phyloP scores from a whole-genome alignment of 2,329 filamentous ascomycete genomes.

The Trichoderma sp. region DNA sequence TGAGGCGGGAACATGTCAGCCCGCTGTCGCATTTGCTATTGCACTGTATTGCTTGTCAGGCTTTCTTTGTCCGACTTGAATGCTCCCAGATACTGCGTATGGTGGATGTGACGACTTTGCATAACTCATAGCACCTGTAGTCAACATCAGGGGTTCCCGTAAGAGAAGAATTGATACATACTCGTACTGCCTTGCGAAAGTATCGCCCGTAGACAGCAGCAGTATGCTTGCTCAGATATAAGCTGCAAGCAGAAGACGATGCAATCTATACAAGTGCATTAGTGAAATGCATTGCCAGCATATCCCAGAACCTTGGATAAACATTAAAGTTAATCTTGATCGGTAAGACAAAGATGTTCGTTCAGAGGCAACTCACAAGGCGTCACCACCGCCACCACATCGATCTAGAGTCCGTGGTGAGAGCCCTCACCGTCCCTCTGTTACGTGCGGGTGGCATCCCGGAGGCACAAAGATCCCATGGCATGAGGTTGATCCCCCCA shows the following conservation, averaged over 20 bases:
- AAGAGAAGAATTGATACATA: not conserved
- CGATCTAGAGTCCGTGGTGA: too few species aligned
- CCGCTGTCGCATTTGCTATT: constrained; percentile 12
- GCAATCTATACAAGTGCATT: not conserved
- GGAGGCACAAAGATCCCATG: not conserved
- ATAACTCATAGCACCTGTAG: not conserved
- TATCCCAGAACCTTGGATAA: not conserved
- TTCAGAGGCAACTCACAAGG: too few species aligned
- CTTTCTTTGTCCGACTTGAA: too few species aligned
- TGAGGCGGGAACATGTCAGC: constrained; percentile 17
- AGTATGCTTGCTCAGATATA: constrained; percentile 1
- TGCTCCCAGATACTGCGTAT: too few species aligned
- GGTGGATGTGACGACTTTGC: too few species aligned
- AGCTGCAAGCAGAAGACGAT: not conserved
- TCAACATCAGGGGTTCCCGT: not conserved
- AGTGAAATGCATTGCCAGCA: not conserved
- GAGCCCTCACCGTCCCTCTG: too few species aligned
- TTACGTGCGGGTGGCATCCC: too few species aligned
- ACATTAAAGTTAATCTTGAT: too few species aligned
- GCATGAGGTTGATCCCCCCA: constrained; percentile 4
- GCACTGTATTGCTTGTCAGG: too few species aligned
- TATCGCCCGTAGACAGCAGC: not conserved
- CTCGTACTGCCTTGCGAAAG: not conserved
- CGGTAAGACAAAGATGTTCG: too few species aligned
- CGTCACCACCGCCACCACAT: too few species aligned